Evolutionary conservation across 2,329 filamentous ascomycete species (phyloP).

Genomic region (Gaeumannomyces tritici): DNA sequence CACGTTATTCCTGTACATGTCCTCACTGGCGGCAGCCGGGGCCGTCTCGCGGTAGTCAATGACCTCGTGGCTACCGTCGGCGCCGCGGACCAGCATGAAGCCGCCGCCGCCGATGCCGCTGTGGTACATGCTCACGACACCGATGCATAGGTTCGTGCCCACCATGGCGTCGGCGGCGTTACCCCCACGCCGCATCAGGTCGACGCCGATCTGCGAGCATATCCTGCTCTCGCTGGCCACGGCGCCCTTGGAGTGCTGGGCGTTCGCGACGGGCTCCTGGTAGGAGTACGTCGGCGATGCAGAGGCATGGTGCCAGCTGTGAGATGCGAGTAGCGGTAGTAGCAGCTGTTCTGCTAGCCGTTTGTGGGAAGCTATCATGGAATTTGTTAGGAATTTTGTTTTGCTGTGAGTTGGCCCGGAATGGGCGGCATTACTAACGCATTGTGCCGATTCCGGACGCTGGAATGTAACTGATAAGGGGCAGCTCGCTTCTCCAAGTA

Average conservation of each 20-base stretch:
- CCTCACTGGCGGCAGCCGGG: constrained; percentile 67
- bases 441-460: neutral
- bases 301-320: neutral
- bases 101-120: constrained; percentile 82
- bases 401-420: neutral
- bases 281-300: neutral
- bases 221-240: constrained; percentile 61
- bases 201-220: constrained; percentile 60
- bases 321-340: neutral
- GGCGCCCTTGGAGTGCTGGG: constrained; percentile 36
- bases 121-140: constrained; percentile 69
- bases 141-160: constrained; percentile 65
- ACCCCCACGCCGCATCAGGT: constrained; percentile 45
- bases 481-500: neutral
- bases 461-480: neutral
- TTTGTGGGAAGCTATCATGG: neutral
- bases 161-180: constrained; percentile 72
- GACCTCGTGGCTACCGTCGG: constrained; percentile 69
- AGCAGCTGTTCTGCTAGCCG: neutral
- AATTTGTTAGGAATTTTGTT: neutral
- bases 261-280: neutral
- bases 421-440: neutral
- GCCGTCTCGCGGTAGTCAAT: constrained; percentile 89
- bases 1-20: constrained; percentile 74
- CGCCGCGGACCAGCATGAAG: constrained; percentile 71